A percentile compares a stretch with the other conserved stretches of the same genome.
Conservation (phyloP, 345 rosid genomes). For the Firmiana major region DNA sequence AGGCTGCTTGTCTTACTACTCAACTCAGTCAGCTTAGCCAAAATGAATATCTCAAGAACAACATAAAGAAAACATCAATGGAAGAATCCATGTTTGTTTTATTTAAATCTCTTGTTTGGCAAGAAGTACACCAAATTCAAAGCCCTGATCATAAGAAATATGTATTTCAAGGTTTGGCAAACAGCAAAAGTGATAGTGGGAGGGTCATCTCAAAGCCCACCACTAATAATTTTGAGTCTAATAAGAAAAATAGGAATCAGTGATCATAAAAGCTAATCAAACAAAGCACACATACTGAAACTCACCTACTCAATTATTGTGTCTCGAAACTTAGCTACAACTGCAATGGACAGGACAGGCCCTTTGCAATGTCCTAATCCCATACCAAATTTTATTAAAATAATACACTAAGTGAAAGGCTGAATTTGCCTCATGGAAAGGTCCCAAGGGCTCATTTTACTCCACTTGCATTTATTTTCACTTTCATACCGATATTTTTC, state of each 20-base stretch:
- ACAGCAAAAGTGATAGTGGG: background rate
- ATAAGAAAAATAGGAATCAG: background rate
- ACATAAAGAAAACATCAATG: background rate
- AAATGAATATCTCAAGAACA: background rate
- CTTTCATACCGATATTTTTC: background rate
- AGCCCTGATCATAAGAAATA: background rate
- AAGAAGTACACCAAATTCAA: background rate
- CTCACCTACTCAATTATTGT: slow-evolving; percentile 9
- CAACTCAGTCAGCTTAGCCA: too few relatives aligned
- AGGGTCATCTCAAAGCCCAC: background rate
- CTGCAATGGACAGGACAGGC: background rate
- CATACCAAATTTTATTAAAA: background rate
- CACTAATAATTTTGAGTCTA: background rate
- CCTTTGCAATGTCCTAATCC: background rate
- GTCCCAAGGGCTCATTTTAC: too few relatives aligned
- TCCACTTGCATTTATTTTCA: too few relatives aligned
- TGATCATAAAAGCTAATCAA: background rate
- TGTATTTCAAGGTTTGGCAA: background rate
- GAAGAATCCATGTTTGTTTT: too few relatives aligned
- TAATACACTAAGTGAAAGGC: too few relatives aligned
- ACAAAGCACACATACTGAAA: background rate
- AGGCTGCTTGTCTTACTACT: too few relatives aligned
- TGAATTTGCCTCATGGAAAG: too few relatives aligned
- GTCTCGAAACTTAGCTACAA: background rate
- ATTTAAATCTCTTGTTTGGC: background rate